These are phyloP conservation scores for Trichoderma sp. DNA, from an alignment of 2,329 filamentous ascomycete species.

Conservation along the genomic window DNA sequence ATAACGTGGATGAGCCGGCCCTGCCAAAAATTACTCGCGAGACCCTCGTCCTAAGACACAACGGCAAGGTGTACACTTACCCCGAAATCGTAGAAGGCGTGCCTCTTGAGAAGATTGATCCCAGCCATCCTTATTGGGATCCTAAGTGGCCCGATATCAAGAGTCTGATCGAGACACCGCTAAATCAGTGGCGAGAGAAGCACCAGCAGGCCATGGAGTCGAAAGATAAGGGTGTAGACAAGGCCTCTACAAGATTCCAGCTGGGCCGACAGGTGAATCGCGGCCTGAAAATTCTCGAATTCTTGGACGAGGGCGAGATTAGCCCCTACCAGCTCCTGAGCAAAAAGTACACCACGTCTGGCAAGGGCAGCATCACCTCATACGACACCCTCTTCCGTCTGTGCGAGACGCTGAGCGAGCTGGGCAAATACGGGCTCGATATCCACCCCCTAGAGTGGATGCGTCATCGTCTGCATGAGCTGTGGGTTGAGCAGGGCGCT, in stretches of 20 bases:
- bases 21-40: constrained; percentile 40
- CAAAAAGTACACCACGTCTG: constrained; percentile 47
- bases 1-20: constrained; percentile 21
- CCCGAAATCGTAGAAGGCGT: constrained; percentile 53
- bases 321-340: constrained; percentile 55
- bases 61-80: constrained; percentile 48
- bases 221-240: constrained; percentile 33
- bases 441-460: constrained; percentile 55
- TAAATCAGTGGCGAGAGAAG: constrained; percentile 49
- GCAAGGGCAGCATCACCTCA: constrained; percentile 42
- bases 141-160: constrained; percentile 48
- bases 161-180: constrained; percentile 40
- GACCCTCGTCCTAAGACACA: constrained; percentile 44
- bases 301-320: constrained; percentile 48
- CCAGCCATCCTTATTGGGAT: constrained; percentile 55
- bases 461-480: constrained; percentile 53
- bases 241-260: constrained; percentile 47
- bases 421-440: constrained; percentile 52
- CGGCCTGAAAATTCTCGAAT: constrained; percentile 51
- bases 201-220: constrained; percentile 38
- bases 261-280: constrained; percentile 56
- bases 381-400: constrained; percentile 58
- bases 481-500: constrained; percentile 41
- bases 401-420: constrained; percentile 51
- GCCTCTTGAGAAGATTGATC: constrained; percentile 50